phyloP scores from a whole-genome alignment of 805 yeast species.

The Lipomyces chichibuensis region DNA sequence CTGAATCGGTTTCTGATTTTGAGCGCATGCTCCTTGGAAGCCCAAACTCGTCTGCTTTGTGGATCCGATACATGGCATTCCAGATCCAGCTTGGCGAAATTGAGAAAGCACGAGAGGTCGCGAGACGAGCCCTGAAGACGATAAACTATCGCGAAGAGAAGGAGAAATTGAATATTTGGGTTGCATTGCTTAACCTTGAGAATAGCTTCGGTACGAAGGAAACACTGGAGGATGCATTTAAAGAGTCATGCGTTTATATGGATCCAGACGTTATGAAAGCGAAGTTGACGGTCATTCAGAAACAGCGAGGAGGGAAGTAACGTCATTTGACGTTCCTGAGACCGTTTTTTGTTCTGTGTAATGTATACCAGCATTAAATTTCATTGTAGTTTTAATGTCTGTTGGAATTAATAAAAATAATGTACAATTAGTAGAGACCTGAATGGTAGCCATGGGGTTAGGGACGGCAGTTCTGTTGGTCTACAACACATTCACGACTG shows the following conservation, averaged over 20 bases:
- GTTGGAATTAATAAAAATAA: not conserved
- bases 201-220: slow-evolving; percentile 89
- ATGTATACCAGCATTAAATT: not conserved
- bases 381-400: not conserved
- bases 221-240: slow-evolving; percentile 76
- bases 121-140: slow-evolving; percentile 86
- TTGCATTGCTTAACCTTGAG: slow-evolving; percentile 91
- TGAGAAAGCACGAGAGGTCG: slow-evolving; percentile 92
- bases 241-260: slow-evolving; percentile 86
- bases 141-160: slow-evolving; percentile 89
- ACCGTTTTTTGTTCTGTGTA: not conserved
- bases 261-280: slow-evolving; percentile 58
- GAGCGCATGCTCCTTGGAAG: slow-evolving; percentile 89
- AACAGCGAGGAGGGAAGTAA: slow-evolving; percentile 19
- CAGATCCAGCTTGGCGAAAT: slow-evolving; percentile 91
- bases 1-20: slow-evolving; percentile 88
- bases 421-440: no score
- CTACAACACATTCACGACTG: no score
- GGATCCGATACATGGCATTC: slow-evolving; percentile 99
- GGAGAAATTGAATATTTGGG: slow-evolving; percentile 93
- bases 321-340: not conserved
- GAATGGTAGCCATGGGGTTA: not conserved
- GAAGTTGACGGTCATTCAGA: slow-evolving; percentile 26
- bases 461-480: not conserved
- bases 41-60: slow-evolving; percentile 88